phyloP scores from a whole-genome alignment of 2,329 filamentous ascomycete species.

The Arthrobotrys sphaeroides region DNA sequence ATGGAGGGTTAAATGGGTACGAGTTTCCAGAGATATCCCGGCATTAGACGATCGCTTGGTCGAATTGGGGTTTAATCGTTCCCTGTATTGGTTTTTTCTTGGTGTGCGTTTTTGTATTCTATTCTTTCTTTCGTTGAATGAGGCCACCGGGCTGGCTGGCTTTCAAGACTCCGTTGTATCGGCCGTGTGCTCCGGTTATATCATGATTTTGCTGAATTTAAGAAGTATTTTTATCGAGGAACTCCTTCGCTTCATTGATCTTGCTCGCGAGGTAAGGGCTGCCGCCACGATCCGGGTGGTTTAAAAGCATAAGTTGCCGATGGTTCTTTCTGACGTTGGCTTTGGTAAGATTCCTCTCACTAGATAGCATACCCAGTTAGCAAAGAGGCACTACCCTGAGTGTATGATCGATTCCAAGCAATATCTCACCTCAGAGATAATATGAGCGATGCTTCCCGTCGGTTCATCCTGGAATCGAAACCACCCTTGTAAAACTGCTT shows the following conservation, averaged over 20 bases:
- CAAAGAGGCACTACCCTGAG: neutral
- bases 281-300: constrained; percentile 96
- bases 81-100: neutral
- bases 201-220: neutral
- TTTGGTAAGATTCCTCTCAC: constrained; percentile 86
- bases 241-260: constrained; percentile 97
- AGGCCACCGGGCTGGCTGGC: neutral
- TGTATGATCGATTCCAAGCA: neutral
- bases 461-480: constrained; percentile 95
- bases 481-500: constrained; percentile 97
- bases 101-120: constrained; percentile 14
- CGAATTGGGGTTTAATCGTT: neutral
- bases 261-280: constrained; percentile 97
- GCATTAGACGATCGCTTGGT: neutral
- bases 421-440: constrained; percentile 79
- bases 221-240: constrained; percentile 77
- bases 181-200: neutral
- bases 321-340: constrained; percentile 96
- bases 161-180: neutral
- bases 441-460: constrained; percentile 88
- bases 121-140: neutral
- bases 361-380: constrained; percentile 61
- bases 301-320: constrained; percentile 92
- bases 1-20: neutral
- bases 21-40: neutral